These are phyloP conservation scores for Waltiozyma sp. DNA, from an alignment of 1,139 yeast genomes.

Conservation along the genomic window DNA sequence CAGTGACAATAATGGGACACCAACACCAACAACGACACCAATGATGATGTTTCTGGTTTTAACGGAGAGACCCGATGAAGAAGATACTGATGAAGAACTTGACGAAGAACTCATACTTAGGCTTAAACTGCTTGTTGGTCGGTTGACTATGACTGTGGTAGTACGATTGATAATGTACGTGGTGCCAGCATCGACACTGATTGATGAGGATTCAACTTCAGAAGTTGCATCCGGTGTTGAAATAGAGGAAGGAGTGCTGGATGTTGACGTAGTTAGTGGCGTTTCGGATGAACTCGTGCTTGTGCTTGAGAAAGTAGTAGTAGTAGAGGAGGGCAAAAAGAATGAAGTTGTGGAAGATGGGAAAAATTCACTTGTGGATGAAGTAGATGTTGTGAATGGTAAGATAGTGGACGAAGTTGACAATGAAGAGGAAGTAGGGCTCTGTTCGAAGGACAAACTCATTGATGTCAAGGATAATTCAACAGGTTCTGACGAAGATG, in stretches of 20 bases:
- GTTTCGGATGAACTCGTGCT: background rate
- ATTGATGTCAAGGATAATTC: constrained; percentile 13
- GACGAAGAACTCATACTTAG: constrained; percentile 8
- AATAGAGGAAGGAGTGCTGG: constrained; percentile 3
- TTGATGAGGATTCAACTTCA: constrained; percentile 7
- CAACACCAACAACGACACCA: constrained; percentile 36
- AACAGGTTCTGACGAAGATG: constrained; percentile 15
- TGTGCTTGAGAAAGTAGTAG: constrained; percentile 3
- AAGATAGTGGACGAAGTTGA: background rate
- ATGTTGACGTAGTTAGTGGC: background rate
- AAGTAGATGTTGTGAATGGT: constrained; percentile 5
- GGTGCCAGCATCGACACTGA: constrained; percentile 21
- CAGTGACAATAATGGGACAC: constrained; percentile 23
- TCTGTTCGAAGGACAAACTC: constrained; percentile 3
- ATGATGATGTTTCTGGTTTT: constrained; percentile 34
- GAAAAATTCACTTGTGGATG: constrained; percentile 1
- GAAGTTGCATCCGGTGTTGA: background rate
- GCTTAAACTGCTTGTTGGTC: constrained; percentile 12
- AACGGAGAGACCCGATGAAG: constrained; percentile 25
- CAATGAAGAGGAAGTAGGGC: constrained; percentile 2
- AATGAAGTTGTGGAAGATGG: constrained; percentile 1
- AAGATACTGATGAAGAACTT: constrained; percentile 6
- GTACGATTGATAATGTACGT: constrained; percentile 21
- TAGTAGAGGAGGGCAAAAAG: background rate
- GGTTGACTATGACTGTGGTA: constrained; percentile 20